Conservation (phyloP, 139 green algal species). For the Pleodorina starrii region DNA sequence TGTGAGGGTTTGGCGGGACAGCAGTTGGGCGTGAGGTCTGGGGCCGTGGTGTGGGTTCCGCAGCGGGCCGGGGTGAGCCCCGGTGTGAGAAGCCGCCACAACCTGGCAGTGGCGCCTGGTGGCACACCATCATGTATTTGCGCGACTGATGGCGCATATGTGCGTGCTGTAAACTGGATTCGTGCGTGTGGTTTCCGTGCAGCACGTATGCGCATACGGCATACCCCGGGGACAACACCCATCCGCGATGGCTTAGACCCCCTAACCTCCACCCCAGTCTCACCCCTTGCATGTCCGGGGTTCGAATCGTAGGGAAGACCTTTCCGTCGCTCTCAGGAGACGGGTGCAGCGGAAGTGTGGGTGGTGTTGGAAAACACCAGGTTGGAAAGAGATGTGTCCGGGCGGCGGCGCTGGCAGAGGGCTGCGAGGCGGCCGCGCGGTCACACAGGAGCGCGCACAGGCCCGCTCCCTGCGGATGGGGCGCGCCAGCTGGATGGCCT, state of each 20-base stretch:
- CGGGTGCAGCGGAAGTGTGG: not conserved
- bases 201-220: not conserved
- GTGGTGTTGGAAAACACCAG: slow-evolving; percentile 25
- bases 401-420: not conserved
- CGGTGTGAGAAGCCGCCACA: too few species aligned
- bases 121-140: too few species aligned
- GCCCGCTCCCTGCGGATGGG: slow-evolving; percentile 69
- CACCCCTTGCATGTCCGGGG: not conserved
- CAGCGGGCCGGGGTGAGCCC: too few species aligned
- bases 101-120: too few species aligned
- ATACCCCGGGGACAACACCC: too few species aligned
- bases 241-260: not conserved
- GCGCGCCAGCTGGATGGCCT: slow-evolving; percentile 74
- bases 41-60: too few species aligned
- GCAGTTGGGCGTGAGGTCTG: too few species aligned
- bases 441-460: slow-evolving; percentile 35
- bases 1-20: too few species aligned
- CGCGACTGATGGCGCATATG: too few species aligned
- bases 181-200: not conserved
- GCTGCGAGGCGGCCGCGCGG: not conserved
- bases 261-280: not conserved
- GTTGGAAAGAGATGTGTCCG: not conserved
- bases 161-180: too few species aligned
- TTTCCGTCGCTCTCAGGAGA: not conserved
- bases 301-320: not conserved